Base-by-base conservation (phyloP, 2,329 filamentous ascomycete species). In the Alternaria panax region DNA sequence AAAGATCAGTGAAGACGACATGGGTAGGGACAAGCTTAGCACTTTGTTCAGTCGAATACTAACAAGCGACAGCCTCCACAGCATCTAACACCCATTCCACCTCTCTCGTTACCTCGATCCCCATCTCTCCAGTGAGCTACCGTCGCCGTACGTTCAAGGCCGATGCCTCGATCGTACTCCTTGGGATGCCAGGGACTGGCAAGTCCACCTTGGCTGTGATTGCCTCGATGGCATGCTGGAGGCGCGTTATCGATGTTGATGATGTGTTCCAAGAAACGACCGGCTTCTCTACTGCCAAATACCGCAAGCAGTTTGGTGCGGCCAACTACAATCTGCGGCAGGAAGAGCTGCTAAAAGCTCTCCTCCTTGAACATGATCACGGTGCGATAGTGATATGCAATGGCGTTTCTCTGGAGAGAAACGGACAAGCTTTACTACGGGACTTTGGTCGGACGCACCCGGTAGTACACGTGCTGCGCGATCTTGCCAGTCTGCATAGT, bases 181-280 rank as follows among this genome's bases (percentile, higher is more conserved):
- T 91, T 22, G 91, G 91, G 2, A 87, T 92, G 56, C 87, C 89
- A 14, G 91, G 90, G 11, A 87, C 89, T 5, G 91, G 91, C 16
- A 93, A 93, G 75, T 90, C 90, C 2, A 92, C 89, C 1, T 80
- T 93, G 11, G 91, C 88, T 14, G 86, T 93, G 47, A 92, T 93
- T 62, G 88, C 90, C 6, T 90, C 90, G 0, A 88, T 88, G 7
- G 89, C 89, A 48, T 87, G 91, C 75, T 86, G 87, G 53, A 83
- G 89, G 40, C 87, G 87, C 53, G 82, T 93, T 2, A 80, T 93
- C 53, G 90, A 93, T 62, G 84, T 88, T 32, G 90, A 93, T 64
- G 83, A 84, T 40, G 83, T 84, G 46, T 93, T 94, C 66, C 84
- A 88, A 41, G 85, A 90, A 51, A 79, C 82, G 4, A 88, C 86